These are phyloP conservation scores for Leccinum proximum DNA, from an alignment of 1,284 basidiomycete genomes.

Conservation along the genomic window DNA sequence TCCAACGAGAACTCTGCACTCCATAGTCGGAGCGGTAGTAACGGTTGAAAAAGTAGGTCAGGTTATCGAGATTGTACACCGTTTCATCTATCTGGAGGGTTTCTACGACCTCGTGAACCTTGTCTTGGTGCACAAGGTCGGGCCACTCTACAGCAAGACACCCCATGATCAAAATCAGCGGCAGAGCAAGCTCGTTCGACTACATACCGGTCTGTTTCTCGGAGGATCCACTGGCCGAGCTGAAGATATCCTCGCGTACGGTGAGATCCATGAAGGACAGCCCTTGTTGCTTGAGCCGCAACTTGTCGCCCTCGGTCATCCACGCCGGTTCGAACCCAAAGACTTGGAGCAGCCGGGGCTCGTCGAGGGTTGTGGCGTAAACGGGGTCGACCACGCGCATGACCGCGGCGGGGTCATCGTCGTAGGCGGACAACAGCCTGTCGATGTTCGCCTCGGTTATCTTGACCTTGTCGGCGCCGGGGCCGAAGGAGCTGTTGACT, in stretches of 20 bases:
- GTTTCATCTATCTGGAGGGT: constrained; percentile 9
- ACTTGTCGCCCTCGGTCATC: constrained; percentile 25
- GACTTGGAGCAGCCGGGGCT: constrained; percentile 20
- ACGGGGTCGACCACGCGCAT: constrained; percentile 20
- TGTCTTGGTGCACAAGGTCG: constrained; percentile 14
- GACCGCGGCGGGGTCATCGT: constrained; percentile 18
- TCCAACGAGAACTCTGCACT: constrained; percentile 19
- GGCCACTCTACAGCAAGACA: constrained; percentile 13
- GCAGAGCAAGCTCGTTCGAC: not conserved
- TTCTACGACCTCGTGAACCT: constrained; percentile 8
- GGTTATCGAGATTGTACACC: constrained; percentile 13
- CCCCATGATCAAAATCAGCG: no score
- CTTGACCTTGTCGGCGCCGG: not conserved
- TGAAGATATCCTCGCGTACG: constrained; percentile 7
- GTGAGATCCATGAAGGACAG: constrained; percentile 23
- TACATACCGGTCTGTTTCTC: constrained; percentile 9
- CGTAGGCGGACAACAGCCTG: constrained; percentile 8
- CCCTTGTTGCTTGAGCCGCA: constrained; percentile 14
- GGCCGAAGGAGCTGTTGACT: constrained; percentile 4
- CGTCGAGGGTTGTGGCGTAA: constrained; percentile 17
- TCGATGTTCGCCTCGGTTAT: constrained; percentile 4
- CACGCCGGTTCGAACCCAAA: constrained; percentile 18
- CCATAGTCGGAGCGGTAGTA: constrained; percentile 19
- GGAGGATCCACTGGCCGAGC: not conserved
- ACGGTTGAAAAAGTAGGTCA: constrained; percentile 23